phyloP scores from a whole-genome alignment of 495 filamentous ascomycete species.

The Apiosordaria backusii region DNA sequence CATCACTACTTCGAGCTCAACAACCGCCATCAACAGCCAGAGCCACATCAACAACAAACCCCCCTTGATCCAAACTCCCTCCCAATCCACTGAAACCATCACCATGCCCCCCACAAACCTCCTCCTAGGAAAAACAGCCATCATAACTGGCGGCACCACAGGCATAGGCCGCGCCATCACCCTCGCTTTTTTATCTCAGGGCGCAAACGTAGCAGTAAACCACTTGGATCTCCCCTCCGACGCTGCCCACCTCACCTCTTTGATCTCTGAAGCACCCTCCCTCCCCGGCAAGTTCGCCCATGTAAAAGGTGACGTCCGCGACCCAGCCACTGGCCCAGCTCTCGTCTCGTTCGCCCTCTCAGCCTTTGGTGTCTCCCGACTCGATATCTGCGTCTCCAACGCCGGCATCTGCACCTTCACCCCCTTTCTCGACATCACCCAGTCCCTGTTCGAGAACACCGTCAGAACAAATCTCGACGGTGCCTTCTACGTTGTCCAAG shows the following conservation, averaged over 20 bases:
- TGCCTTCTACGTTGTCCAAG: constrained; percentile 80
- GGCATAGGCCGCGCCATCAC: constrained; percentile 76
- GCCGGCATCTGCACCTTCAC: constrained; percentile 83
- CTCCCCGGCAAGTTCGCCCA: constrained; percentile 51
- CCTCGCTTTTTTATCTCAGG: constrained; percentile 66
- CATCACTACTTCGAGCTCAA: too few species aligned
- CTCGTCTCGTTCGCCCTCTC: constrained; percentile 57
- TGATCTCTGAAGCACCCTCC: constrained; percentile 51
- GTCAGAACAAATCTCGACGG: constrained; percentile 79
- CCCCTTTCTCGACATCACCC: constrained; percentile 69
- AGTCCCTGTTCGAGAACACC: constrained; percentile 59
- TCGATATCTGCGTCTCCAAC: constrained; percentile 85
- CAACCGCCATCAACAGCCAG: background rate
- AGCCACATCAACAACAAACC: background rate
- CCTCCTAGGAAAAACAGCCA: constrained; percentile 64
- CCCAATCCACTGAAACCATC: too few species aligned
- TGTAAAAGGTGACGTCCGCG: constrained; percentile 62
- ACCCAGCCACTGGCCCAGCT: constrained; percentile 56
- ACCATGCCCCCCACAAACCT: constrained; percentile 47
- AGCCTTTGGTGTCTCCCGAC: constrained; percentile 47
- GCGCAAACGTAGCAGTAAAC: constrained; percentile 66
- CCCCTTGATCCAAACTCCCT: constrained; percentile 1
- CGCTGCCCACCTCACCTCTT: constrained; percentile 49
- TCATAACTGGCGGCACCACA: constrained; percentile 72
- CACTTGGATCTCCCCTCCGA: constrained; percentile 60